A percentile compares a stretch with the other conserved stretches of the same genome.
phyloP scores from a whole-genome alignment of 495 filamentous ascomycete species.

The Aeminium ludgeri region DNA sequence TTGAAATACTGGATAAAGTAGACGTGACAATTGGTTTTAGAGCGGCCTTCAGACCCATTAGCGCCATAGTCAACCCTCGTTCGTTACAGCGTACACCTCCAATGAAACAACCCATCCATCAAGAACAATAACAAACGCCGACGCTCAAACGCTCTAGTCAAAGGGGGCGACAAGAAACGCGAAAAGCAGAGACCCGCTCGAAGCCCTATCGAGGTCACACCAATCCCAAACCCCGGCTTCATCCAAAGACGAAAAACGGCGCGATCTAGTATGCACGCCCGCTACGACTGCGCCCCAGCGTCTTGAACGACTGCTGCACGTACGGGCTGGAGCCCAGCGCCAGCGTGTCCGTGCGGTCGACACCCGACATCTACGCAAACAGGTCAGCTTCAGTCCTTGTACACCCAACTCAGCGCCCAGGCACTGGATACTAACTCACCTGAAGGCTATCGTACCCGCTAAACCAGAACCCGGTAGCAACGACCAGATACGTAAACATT shows the following conservation, averaged over 20 bases:
- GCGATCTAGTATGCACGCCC: constrained; percentile 23
- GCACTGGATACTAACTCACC: constrained; percentile 7
- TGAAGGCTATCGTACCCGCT: constrained; percentile 54
- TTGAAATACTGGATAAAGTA: too few species aligned
- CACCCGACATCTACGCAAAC: constrained; percentile 13
- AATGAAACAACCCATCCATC: too few species aligned
- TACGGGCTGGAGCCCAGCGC: constrained; percentile 28
- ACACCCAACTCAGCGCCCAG: constrained; percentile 28
- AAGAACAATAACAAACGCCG: too few species aligned
- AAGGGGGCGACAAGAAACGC: too few species aligned
- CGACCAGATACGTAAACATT: constrained; percentile 82
- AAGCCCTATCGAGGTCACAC: too few species aligned
- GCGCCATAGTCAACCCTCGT: too few species aligned
- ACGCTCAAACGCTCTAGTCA: too few species aligned
- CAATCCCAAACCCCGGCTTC: too few species aligned
- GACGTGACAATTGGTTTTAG: too few species aligned
- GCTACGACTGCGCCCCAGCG: constrained; percentile 29
- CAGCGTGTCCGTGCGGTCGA: constrained; percentile 51
- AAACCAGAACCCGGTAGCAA: constrained; percentile 82
- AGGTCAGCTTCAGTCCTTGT: neutral
- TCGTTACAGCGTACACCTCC: too few species aligned
- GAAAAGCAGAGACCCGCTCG: neutral
- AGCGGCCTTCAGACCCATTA: too few species aligned
- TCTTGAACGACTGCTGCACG: constrained; percentile 33
- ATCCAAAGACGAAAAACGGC: too few species aligned